Percentiles rank a stretch among this genome's conserved stretches.
Conservation (phyloP, 1,139 yeast genomes). For the Debaryomyces sp. region DNA sequence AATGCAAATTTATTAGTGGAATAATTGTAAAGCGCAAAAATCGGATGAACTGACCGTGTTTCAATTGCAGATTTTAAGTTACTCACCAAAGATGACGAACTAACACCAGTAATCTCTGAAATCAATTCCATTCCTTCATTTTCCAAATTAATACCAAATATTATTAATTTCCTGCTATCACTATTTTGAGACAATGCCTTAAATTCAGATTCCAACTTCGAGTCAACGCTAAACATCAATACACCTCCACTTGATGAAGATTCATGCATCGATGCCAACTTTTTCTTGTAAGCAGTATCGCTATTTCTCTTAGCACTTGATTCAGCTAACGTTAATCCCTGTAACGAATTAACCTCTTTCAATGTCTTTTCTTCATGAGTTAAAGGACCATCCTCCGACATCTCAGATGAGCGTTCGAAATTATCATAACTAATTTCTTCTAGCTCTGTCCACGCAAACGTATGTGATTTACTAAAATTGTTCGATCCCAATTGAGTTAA, state of each 20-base stretch:
- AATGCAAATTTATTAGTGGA: conserved; percentile 45
- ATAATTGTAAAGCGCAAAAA: conserved; percentile 60
- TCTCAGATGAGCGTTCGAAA: conserved; percentile 45
- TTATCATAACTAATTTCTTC: conserved; percentile 61
- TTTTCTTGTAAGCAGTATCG: conserved; percentile 24
- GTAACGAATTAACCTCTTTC: conserved; percentile 45
- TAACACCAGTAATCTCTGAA: conserved; percentile 17
- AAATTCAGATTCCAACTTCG: conserved; percentile 26
- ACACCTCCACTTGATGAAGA: conserved; percentile 13
- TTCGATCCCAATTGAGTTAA: conserved; percentile 72
- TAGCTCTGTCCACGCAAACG: conserved; percentile 56
- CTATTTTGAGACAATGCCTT: conserved; percentile 17
- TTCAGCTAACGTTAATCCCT: conserved; percentile 30
- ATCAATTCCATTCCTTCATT: conserved; percentile 32
- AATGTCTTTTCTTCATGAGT: conserved; percentile 64
- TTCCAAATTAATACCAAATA: conserved; percentile 34
- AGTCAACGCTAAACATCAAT: conserved; percentile 33
- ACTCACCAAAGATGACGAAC: conserved; percentile 22
- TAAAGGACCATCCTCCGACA: conserved; percentile 46
- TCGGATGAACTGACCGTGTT: conserved; percentile 29
- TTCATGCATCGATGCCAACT: conserved; percentile 42
- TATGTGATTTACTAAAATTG: conserved; percentile 53
- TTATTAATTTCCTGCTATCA: conserved; percentile 22
- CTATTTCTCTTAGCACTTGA: conserved; percentile 10
- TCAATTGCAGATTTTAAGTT: conserved; percentile 19